Evolutionary conservation across 805 yeast genomes (phyloP).

Genomic region (Pichia heedii): DNA sequence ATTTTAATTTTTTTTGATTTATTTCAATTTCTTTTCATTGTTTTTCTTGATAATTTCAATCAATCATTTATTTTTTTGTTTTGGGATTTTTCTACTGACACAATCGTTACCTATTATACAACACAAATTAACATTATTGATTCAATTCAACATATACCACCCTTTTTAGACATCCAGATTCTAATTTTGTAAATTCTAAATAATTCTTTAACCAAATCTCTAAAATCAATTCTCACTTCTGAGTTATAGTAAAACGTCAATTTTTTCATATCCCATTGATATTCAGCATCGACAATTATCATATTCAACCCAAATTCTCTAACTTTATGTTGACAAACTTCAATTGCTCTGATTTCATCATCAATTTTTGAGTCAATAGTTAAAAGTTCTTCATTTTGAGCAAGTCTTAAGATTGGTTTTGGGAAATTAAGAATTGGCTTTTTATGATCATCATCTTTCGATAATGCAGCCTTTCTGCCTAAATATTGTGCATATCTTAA

Average conservation of each 20-base stretch:
- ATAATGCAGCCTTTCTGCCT: conserved; percentile 60
- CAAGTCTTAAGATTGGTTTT: conserved; percentile 55
- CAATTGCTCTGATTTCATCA: conserved; percentile 64
- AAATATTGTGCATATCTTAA: conserved; percentile 57
- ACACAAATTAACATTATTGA: too few species aligned
- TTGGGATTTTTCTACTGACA: too few species aligned
- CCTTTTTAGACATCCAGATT: conserved; percentile 67
- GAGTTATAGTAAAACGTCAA: conserved; percentile 66
- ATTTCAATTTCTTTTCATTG: too few species aligned
- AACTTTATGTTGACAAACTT: conserved; percentile 50
- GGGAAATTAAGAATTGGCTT: conserved; percentile 54
- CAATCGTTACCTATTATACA: too few species aligned
- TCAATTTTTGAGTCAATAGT: conserved; percentile 49
- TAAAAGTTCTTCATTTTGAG: conserved; percentile 50
- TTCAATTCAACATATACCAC: conserved; percentile 5
- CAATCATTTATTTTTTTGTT: too few species aligned
- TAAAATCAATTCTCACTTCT: conserved; percentile 60
- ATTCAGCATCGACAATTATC: conserved; percentile 70
- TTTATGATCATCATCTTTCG: conserved; percentile 6
- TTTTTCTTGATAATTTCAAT: too few species aligned
- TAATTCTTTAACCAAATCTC: conserved; percentile 68
- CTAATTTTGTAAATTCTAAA: conserved; percentile 71
- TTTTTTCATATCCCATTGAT: conserved; percentile 78
- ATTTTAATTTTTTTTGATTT: too few species aligned
- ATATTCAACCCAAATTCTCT: conserved; percentile 41